A percentile compares a stretch with the other conserved stretches of the same genome.
These are phyloP conservation scores for Usnea hakonensis DNA, from an alignment of 495 filamentous ascomycete species.

Conservation along the genomic window DNA sequence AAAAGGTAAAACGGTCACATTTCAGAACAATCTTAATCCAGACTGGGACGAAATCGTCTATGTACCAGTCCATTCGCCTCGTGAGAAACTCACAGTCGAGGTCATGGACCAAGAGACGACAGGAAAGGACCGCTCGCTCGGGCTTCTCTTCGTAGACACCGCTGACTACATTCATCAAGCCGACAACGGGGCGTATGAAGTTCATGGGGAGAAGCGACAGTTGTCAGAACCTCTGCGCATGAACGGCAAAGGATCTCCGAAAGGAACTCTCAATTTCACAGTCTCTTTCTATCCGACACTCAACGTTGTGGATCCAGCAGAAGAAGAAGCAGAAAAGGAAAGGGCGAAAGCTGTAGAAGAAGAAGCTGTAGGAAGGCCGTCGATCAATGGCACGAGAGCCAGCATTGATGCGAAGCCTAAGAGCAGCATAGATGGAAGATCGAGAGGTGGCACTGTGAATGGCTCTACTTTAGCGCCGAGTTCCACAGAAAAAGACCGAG, in stretches of 20 bases:
- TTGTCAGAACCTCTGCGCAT: conserved; percentile 54
- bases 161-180: conserved; percentile 72
- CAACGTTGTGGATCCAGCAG: conserved; percentile 83
- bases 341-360: conserved; percentile 35
- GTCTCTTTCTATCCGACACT: conserved; percentile 84
- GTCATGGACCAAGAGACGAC: conserved; percentile 95
- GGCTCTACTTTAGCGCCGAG: conserved; percentile 16
- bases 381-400: conserved; percentile 14
- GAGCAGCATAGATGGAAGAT: conserved; percentile 27
- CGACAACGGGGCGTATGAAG: conserved; percentile 72
- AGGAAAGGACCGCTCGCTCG: conserved; percentile 79
- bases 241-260: conserved; percentile 56
- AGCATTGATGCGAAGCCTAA: conserved; percentile 25
- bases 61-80: conserved; percentile 78
- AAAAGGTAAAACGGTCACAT: conserved; percentile 86
- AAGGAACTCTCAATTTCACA: conserved; percentile 78
- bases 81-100: conserved; percentile 78
- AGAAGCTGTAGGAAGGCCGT: conserved; percentile 33
- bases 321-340: conserved; percentile 60
- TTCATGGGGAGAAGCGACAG: conserved; percentile 67
- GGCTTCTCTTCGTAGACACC: conserved; percentile 63
- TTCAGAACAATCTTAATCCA: conserved; percentile 90
- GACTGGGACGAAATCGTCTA: conserved; percentile 96
- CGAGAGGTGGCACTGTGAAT: conserved; percentile 34
- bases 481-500: conserved; percentile 13